A percentile compares a stretch with the other conserved stretches of the same genome.
Conservation (phyloP, 140 eudicot genomes). For the Stevia rebaudiana region DNA sequence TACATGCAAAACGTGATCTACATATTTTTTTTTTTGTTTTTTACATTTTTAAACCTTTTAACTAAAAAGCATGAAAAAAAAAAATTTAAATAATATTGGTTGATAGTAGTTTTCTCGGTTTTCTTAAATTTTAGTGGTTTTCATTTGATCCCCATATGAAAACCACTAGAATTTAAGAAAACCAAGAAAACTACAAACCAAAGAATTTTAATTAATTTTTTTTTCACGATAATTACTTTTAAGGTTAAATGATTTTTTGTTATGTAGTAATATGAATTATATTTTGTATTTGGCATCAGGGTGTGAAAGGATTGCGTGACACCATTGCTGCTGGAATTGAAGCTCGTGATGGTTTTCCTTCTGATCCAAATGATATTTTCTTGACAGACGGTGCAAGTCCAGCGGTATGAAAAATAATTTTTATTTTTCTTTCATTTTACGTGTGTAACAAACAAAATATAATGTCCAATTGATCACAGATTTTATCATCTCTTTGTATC, state of each 20-base stretch:
- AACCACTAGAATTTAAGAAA: too few relatives aligned
- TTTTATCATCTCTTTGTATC: not conserved
- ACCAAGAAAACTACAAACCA: too few relatives aligned
- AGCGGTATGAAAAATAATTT: slow-evolving; percentile 5
- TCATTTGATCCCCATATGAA: too few relatives aligned
- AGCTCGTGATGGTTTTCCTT: slow-evolving; percentile 18
- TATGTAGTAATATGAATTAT: not conserved
- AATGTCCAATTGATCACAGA: not conserved
- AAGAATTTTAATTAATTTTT: too few relatives aligned
- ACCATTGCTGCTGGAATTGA: slow-evolving; percentile 14
- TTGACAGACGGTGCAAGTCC: slow-evolving; percentile 21
- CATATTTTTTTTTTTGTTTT: too few relatives aligned
- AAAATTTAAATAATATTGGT: too few relatives aligned
- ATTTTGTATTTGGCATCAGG: slow-evolving; percentile 45
- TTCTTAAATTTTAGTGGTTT: too few relatives aligned
- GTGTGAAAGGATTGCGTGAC: slow-evolving; percentile 30
- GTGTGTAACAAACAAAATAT: not conserved
- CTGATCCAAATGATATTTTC: slow-evolving; percentile 20
- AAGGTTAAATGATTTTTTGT: not conserved
- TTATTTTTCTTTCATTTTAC: not conserved
- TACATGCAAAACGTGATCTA: too few relatives aligned
- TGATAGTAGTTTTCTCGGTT: too few relatives aligned
- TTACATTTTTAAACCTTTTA: too few relatives aligned
- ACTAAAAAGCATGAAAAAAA: too few relatives aligned
- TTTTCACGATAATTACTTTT: too few relatives aligned